Evolutionary conservation across 768 basidiomycete species (phyloP).

Genomic region (Amanita brunnescens): DNA sequence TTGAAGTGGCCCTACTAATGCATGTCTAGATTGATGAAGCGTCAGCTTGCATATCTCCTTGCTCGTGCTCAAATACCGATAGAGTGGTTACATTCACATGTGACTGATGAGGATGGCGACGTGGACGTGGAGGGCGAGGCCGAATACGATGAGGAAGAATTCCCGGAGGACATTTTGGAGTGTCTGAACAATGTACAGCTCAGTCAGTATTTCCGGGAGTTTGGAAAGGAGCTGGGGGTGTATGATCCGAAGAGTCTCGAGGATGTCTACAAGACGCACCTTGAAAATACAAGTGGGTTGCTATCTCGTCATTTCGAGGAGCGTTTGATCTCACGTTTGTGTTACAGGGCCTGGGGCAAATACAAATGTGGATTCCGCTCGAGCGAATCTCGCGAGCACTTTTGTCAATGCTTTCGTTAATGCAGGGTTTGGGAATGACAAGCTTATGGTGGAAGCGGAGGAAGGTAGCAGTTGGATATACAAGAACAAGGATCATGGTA

Average conservation of each 20-base stretch:
- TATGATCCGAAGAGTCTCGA: slow-evolving; percentile 85
- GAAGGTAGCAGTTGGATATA: slow-evolving; percentile 99
- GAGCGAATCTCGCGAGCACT: slow-evolving; percentile 90
- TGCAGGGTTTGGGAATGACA: slow-evolving; percentile 97
- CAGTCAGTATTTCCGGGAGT: slow-evolving; percentile 77
- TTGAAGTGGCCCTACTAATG: background rate
- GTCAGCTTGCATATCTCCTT: slow-evolving; percentile 89
- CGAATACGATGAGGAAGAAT: slow-evolving; percentile 49
- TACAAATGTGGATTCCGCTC: slow-evolving; percentile 84
- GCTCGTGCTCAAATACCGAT: slow-evolving; percentile 87
- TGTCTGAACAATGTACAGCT: slow-evolving; percentile 83
- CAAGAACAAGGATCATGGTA: slow-evolving; percentile 98
- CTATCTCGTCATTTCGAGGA: background rate
- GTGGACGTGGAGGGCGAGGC: slow-evolving; percentile 43
- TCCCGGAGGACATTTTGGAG: slow-evolving; percentile 75
- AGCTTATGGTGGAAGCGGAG: slow-evolving; percentile 93
- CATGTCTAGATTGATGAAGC: slow-evolving; percentile 67
- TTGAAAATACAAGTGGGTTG: slow-evolving; percentile 74
- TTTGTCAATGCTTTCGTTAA: slow-evolving; percentile 99
- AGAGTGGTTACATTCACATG: slow-evolving; percentile 72
- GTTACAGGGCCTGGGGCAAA: slow-evolving; percentile 52
- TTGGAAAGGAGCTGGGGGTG: slow-evolving; percentile 91
- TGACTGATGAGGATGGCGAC: slow-evolving; percentile 40
- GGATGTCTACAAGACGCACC: slow-evolving; percentile 95
- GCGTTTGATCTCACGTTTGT: background rate